Evolutionary conservation across 75 land plant species (phyloP), one percentile per base, ranked within the genome.

Genomic region (Pinus albicaulis): DNA sequence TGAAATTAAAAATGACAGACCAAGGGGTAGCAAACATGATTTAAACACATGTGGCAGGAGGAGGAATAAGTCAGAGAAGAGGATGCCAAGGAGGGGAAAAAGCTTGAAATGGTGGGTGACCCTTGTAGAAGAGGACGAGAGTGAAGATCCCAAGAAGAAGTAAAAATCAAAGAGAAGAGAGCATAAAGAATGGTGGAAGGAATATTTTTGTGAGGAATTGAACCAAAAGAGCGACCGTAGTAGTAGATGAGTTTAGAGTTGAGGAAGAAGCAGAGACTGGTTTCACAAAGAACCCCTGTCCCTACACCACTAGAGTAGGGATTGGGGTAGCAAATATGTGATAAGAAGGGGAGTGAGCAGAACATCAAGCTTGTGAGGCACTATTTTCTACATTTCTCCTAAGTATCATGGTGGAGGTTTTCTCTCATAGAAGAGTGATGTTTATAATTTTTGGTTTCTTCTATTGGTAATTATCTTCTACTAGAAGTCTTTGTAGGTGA

Each of bases 331-430:
- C 72, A 34, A 3, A 34, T 2, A 34, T 34, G 36, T 34, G 36
- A 34, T 34, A 3, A 34, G 36, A 3, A 34, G 36, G 3, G 87
- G 92, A 11, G 72, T 91, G 11, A 84, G 83, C 4, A 93, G 92
- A 76, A 96, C 98, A 3, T 98, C 95, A 0, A 96, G 95, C 73
- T 94, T 92, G 93, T 80, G 98, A 48, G 99, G 99, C 56, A 96
- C 99, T 7, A 83, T 96, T 1, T 96, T 98, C 78, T 96, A 96
- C 60, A 85, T 90, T 25, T 98, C 99, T 1, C 99, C 99, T 3
- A 98, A 96, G 76, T 87, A 86, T 79, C 89, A 93, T 22, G 87
- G 86, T 23, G 89, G 83, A 31, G 84, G 76, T 0, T 59, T 85
- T 23, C 71, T 89, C 6, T 87, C 92, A 1, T 98, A 96, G 83